Percentiles rank a stretch among this genome's conserved stretches.
These are phyloP conservation scores for Abortiporus biennis DNA, from an alignment of 1,284 basidiomycete species.

Conservation along the genomic window DNA sequence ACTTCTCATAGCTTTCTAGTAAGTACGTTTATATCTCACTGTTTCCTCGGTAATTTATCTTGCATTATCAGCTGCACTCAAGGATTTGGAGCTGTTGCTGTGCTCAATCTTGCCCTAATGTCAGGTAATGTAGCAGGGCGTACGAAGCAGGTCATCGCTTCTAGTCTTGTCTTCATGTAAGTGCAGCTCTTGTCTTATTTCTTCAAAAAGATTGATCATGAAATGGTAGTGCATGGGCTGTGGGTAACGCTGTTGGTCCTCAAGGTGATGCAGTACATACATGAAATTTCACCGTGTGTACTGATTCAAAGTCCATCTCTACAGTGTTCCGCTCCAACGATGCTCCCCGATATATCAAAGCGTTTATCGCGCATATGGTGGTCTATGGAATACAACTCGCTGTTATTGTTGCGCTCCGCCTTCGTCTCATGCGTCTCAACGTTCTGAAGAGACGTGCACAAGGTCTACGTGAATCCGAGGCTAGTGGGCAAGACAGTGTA, in stretches of 20 bases:
- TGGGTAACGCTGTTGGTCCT: constrained; percentile 43
- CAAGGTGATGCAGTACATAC: constrained; percentile 36
- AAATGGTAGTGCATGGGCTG: constrained; percentile 35
- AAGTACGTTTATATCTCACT: constrained; percentile 13
- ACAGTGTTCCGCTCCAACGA: constrained; percentile 41
- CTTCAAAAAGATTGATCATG: neutral
- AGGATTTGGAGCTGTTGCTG: constrained; percentile 26
- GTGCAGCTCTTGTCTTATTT: neutral
- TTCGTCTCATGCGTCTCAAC: constrained; percentile 35
- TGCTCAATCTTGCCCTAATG: constrained; percentile 36
- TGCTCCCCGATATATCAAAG: constrained; percentile 40
- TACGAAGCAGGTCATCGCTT: constrained; percentile 42
- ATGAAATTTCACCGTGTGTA: no score
- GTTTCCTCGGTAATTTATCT: neutral
- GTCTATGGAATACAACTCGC: constrained; percentile 42
- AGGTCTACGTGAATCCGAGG: constrained; percentile 19
- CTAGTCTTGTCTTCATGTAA: constrained; percentile 38
- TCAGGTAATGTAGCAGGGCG: constrained; percentile 41
- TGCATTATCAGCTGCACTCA: constrained; percentile 34
- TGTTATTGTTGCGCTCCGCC: constrained; percentile 35
- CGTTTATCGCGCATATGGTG: constrained; percentile 42
- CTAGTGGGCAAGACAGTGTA: constrained; percentile 23
- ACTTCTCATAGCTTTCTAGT: constrained; percentile 45
- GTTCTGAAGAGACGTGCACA: constrained; percentile 36
- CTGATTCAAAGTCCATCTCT: no score